Base-by-base conservation (phyloP, 1,139 yeast species). In the Scheffersomyces quercinus region DNA sequence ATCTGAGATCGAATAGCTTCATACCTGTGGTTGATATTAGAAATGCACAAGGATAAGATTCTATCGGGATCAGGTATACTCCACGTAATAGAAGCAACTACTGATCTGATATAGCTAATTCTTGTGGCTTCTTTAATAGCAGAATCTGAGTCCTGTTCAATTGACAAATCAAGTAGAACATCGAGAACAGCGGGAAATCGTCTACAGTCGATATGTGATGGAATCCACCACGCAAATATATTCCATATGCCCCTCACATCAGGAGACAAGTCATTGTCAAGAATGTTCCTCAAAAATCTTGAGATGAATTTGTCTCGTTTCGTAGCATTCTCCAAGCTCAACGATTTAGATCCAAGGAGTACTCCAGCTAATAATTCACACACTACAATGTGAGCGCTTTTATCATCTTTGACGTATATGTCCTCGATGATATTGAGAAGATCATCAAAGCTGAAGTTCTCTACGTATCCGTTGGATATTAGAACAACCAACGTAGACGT, bases 211-310 rank as follows among this genome's bases (percentile, higher is more conserved):
- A 78, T 68, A 52, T 81, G 81, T 3, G 82, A 63, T 0, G 91
- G 87, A 1, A 83, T 58, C 86, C 90, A 83, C 84, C 90, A 83
- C 3, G 86, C 71, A 46, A 88, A 81, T 0, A 89, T 78, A 39
- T 75, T 75, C 98, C 99, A 93, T 40, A 88, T 82, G 14, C 78
- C 80, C 38, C 79, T 67, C 6, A 85, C 86, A 36, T 91, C 96
- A 3, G 91, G 95, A 1, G 89, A 80, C 46, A 93, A 65, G 44
- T 85, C 89, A 34, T 75, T 68, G 3, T 73, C 68, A 38, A 89
- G 68, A 13, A 86, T 76, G 1, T 61, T 57, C 1, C 54, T 53
- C 41, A 86, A 62, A 48, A 81, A 79, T 3, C 50, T 53, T 2
- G 69, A 53, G 29, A 85, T 58, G 47, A 74, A 77, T 1, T 52